Percentiles rank a stretch among this genome's conserved stretches.
Evolutionary conservation across 2,329 filamentous ascomycete species (phyloP).

Genomic region (Trichophyton equinum): DNA sequence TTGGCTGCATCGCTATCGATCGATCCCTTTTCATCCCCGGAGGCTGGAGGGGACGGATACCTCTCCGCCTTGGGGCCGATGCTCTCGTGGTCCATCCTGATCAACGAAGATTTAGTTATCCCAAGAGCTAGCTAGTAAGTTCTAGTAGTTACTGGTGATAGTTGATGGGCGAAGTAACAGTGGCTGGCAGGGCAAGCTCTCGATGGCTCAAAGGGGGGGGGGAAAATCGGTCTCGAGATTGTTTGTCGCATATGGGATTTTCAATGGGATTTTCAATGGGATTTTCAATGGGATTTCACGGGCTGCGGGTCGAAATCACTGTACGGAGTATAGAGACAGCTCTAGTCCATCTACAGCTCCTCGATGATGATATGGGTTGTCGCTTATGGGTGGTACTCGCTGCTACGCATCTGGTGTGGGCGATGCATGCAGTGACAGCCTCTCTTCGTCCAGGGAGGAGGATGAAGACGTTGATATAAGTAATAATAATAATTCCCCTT

Average conservation of each 20-base stretch:
- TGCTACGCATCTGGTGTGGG: neutral
- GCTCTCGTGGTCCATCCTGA: constrained; percentile 4
- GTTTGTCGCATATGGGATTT: neutral
- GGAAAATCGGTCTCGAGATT: neutral
- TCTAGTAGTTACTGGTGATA: neutral
- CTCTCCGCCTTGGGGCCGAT: neutral
- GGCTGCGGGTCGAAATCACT: neutral
- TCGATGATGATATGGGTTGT: neutral
- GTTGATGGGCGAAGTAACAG: neutral
- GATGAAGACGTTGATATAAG: neutral
- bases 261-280: neutral
- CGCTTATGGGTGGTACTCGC: neutral
- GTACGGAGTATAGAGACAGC: neutral
- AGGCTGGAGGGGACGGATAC: neutral
- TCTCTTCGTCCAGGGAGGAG: neutral
- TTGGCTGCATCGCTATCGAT: constrained; percentile 31
- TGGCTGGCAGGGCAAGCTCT: neutral
- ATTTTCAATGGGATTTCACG: neutral
- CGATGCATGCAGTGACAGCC: neutral
- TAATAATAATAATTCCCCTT: neutral
- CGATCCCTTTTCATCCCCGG: constrained; percentile 3
- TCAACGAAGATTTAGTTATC: no score
- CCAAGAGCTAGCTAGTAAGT: no score
- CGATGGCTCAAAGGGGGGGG: neutral
- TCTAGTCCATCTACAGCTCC: neutral